Conservation (phyloP, 495 filamentous ascomycete species). For the Geoglossum glabrum region DNA sequence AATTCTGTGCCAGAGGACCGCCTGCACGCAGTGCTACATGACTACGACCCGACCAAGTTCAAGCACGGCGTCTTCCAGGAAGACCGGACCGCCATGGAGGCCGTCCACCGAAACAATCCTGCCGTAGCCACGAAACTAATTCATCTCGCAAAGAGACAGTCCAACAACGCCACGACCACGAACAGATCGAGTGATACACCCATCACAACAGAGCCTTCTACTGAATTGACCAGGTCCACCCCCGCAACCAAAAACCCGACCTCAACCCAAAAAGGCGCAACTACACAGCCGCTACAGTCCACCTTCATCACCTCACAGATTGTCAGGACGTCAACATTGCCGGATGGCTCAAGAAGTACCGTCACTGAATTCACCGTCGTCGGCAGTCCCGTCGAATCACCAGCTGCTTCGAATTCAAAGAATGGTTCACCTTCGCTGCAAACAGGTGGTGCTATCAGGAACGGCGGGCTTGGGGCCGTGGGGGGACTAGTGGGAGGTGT, state of each 20-base stretch:
- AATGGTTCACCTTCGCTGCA: neutral
- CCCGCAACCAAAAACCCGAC: neutral
- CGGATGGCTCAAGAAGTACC: constrained; percentile 5
- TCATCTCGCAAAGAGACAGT: constrained; percentile 2
- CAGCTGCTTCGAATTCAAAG: neutral
- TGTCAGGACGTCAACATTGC: neutral
- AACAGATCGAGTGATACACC: neutral
- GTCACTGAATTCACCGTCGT: constrained; percentile 5
- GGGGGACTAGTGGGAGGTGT: neutral
- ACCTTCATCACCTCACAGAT: constrained; percentile 4
- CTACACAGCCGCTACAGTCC: too few relatives aligned
- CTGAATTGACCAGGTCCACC: too few relatives aligned
- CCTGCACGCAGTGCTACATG: constrained; percentile 22
- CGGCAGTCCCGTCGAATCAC: neutral
- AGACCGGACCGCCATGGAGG: constrained; percentile 21
- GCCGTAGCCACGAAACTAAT: constrained; percentile 22
- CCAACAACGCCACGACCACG: neutral
- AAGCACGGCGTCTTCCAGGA: constrained; percentile 26
- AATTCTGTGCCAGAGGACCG: constrained; percentile 20
- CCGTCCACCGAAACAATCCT: constrained; percentile 22
- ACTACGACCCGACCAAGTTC: constrained; percentile 20
- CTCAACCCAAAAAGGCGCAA: neutral
- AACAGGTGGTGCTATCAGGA: neutral
- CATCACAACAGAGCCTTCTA: too few relatives aligned
- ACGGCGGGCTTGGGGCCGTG: neutral